Evolutionary conservation across 164 flowering plant species (phyloP).

Genomic region (Pachysandra terminalis): DNA sequence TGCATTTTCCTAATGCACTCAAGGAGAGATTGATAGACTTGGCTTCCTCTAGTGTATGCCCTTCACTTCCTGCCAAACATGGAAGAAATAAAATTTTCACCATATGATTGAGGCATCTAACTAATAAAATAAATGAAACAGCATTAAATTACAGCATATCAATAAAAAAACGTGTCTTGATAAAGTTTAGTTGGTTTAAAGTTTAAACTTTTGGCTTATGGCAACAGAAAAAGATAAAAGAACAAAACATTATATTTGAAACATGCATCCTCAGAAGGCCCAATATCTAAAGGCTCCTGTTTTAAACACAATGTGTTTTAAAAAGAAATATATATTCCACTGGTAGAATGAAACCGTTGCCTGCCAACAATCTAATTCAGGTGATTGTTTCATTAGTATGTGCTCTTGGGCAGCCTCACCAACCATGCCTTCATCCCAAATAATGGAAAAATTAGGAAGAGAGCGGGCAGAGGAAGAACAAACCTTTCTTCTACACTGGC

Average conservation of each 20-base stretch:
- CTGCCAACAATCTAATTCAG: neutral
- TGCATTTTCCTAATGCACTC: slow-evolving; percentile 95
- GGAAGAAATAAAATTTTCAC: slow-evolving; percentile 2
- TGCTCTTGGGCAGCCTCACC: too few species aligned
- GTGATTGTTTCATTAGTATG: too few species aligned
- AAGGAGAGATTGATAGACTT: slow-evolving; percentile 96
- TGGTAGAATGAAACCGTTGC: neutral
- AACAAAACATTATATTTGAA: too few species aligned
- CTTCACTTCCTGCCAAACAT: slow-evolving; percentile 78
- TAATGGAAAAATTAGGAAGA: neutral
- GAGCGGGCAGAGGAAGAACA: neutral
- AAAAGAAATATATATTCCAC: neutral
- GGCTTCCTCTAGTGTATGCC: slow-evolving; percentile 94
- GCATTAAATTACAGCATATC: neutral
- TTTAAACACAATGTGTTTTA: too few species aligned
- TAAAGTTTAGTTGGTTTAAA: neutral
- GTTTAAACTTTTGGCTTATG: neutral
- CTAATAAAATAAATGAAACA: neutral
- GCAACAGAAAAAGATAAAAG: neutral
- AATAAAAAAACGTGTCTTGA: neutral
- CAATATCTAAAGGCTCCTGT: too few species aligned
- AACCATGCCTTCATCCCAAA: neutral
- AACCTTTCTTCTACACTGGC: neutral
- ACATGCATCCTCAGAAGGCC: too few species aligned
- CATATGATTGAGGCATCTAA: neutral